phyloP scores from a whole-genome alignment of 2,329 filamentous ascomycete genomes.

The Berkeleyomyces basicola region DNA sequence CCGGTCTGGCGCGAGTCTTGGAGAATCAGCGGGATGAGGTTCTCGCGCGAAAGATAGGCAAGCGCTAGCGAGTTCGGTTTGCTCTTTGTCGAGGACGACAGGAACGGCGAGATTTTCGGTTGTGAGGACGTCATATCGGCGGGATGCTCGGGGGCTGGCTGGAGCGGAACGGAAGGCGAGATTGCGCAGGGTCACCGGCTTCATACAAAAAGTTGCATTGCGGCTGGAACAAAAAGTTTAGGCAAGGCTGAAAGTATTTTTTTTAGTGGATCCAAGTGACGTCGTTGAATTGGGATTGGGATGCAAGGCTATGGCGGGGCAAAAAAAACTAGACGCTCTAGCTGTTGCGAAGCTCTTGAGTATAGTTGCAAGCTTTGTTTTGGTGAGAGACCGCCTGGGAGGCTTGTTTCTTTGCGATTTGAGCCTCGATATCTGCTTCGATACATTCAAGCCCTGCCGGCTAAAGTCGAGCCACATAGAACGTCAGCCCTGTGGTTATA shows the following conservation, averaged over 20 bases:
- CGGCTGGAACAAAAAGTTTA: neutral
- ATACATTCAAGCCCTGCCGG: too few relatives aligned
- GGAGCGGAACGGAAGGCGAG: neutral
- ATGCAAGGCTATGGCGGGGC: conserved; percentile 13
- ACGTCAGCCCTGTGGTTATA: neutral
- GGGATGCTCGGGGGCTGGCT: neutral
- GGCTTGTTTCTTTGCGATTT: neutral
- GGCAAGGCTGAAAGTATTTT: conserved; percentile 11
- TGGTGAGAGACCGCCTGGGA: neutral
- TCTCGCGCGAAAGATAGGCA: conserved; percentile 76
- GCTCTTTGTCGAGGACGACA: conserved; percentile 50
- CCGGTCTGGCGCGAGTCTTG: conserved; percentile 28
- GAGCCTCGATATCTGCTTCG: neutral
- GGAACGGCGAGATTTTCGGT: conserved; percentile 50
- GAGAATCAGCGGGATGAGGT: conserved; percentile 36
- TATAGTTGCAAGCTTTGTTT: neutral
- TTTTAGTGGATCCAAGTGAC: conserved; percentile 11
- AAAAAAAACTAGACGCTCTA: neutral
- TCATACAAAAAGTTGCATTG: neutral
- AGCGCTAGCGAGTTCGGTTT: conserved; percentile 56
- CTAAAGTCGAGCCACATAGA: too few relatives aligned
- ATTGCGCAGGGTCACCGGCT: neutral
- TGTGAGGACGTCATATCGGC: conserved; percentile 6
- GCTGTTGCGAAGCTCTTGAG: neutral
- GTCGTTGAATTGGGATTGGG: conserved; percentile 1